Evolutionary conservation across 345 rosid species (phyloP).

Genomic region (Microthlaspi erraticum): DNA sequence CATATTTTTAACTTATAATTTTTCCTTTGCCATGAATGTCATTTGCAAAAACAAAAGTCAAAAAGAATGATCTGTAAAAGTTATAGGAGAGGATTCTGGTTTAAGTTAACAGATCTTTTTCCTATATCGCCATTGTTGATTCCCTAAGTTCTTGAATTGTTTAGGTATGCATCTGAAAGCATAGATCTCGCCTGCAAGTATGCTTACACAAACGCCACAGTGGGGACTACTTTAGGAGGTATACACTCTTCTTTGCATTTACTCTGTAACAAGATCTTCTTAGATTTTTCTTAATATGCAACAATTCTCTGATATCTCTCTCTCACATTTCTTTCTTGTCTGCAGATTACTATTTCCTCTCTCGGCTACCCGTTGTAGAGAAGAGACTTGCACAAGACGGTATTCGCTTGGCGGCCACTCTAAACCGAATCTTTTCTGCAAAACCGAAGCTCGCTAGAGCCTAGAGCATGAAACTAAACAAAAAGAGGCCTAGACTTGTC

Average conservation of each 20-base stretch:
- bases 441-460: constrained; percentile 47
- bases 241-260: constrained; percentile 25
- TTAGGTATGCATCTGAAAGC: constrained; percentile 93
- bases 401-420: constrained; percentile 72
- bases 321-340: not conserved
- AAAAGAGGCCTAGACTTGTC: not conserved
- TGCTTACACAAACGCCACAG: constrained; percentile 84
- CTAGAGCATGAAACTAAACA: constrained; percentile 46
- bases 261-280: not conserved
- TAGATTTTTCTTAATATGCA: constrained; percentile 21
- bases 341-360: constrained; percentile 76
- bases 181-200: constrained; percentile 79
- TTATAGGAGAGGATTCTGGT: too few species aligned
- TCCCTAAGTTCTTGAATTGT: constrained; percentile 17
- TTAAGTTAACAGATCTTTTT: too few species aligned
- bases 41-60: too few species aligned
- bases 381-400: constrained; percentile 85
- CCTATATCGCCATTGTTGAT: too few species aligned
- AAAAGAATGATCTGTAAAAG: too few species aligned
- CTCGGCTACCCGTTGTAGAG: constrained; percentile 82
- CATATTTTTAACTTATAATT: too few species aligned
- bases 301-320: not conserved
- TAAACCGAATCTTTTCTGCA: constrained; percentile 70
- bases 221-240: constrained; percentile 90
- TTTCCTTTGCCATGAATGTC: too few species aligned